These are phyloP conservation scores for Aspergillus asperescens DNA, from an alignment of 495 filamentous ascomycete genomes.

Conservation along the genomic window DNA sequence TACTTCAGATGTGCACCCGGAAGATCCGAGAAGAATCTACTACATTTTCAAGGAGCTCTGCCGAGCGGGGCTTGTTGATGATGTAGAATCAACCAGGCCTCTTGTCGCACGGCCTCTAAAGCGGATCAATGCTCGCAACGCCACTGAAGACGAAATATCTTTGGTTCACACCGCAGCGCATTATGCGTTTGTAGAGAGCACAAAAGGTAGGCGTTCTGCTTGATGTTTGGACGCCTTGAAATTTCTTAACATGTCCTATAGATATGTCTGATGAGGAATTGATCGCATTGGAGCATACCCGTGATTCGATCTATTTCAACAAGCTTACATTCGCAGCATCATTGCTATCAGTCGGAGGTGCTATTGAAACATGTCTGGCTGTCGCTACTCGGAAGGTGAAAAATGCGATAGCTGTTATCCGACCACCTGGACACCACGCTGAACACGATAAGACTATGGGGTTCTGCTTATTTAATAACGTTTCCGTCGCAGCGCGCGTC, in stretches of 20 bases:
- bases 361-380: conserved; percentile 86
- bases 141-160: conserved; percentile 69
- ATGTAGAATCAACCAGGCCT: conserved; percentile 42
- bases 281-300: conserved; percentile 54
- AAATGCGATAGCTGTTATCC: conserved; percentile 91
- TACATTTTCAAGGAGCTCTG: conserved; percentile 84
- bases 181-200: conserved; percentile 66
- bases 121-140: conserved; percentile 69
- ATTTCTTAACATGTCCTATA: conserved; percentile 21
- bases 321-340: conserved; percentile 73
- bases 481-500: conserved; percentile 78
- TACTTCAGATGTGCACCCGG: conserved; percentile 73
- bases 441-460: conserved; percentile 80
- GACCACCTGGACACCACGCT: conserved; percentile 93
- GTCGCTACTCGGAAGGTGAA: conserved; percentile 76
- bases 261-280: conserved; percentile 57
- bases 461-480: conserved; percentile 97
- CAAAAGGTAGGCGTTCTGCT: conserved; percentile 39
- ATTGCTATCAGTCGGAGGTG: conserved; percentile 81
- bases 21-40: conserved; percentile 86
- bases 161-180: conserved; percentile 70
- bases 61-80: conserved; percentile 66
- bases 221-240: not conserved
- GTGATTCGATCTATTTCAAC: conserved; percentile 89
- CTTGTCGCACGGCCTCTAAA: conserved; percentile 59